Evolutionary conservation across 2,329 filamentous ascomycete species (phyloP), one percentile per base, ranked within the genome.

Genomic region (Exophiala bonariae): DNA sequence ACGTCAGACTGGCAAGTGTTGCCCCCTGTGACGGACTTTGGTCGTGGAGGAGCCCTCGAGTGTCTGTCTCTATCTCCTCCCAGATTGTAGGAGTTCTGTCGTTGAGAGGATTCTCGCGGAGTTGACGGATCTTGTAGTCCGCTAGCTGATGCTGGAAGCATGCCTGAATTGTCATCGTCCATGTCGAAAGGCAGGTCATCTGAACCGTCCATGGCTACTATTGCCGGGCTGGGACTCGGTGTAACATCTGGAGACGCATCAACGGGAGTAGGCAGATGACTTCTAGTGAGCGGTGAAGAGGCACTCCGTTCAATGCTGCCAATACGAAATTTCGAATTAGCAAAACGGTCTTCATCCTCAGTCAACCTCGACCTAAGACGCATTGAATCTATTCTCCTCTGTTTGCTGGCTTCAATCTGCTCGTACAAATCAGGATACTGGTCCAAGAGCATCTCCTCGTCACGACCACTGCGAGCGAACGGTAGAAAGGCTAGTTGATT

Each of bases 151-250:
- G 20, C 50, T 14, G 52, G 49, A 13, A 50, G 33, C 2, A 53
- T 34, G 38, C 34, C 16, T 19, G 48, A n/a, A 11, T 43, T 14
- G 14, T 90, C 89, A 30, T 95, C 90, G 49, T 96, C 92, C 90
- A 96, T 96, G 56, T 89, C 83, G 62, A 96, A 96, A 66, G 96
- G 95, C 44, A 96, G 76, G 58, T 96, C 91, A 30, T 77, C 77
- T 1, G 78, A 16, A 77, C 77, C 59, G 82, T 89, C 1, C 81
- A 83, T 35, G 93, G 72, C 14, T 71, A 43, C 28, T n/a, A 59
- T 55, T 26, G 49, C 75, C 1, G 89, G 89, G 46, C 82, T 88
- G 46, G 46, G 38, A 14, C 39, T 49, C 9, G 54, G 53, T 37
- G 51, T 53, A 32, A 46, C 44, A n/a, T 37, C 36, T 16, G 48